These are phyloP conservation scores for Ilyonectria mors-panacis DNA, from an alignment of 2,329 filamentous ascomycete species.

Conservation along the genomic window DNA sequence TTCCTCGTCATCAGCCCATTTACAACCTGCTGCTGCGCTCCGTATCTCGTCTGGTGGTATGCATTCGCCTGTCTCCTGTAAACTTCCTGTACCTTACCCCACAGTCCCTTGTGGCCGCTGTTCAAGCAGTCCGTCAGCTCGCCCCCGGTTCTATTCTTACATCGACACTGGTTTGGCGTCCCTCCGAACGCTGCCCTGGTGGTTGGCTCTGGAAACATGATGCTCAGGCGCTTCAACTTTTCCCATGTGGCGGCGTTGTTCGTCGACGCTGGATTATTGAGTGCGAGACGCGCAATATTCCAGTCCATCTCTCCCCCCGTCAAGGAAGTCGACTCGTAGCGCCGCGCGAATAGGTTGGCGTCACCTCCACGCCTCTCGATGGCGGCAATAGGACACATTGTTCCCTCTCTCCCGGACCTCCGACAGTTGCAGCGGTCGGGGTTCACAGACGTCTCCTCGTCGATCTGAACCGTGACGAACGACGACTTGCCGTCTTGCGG, in stretches of 20 bases:
- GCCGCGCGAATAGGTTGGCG: constrained; percentile 42
- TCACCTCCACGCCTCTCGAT: constrained; percentile 50
- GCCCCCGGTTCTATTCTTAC: constrained; percentile 42
- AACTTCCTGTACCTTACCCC: constrained; percentile 50
- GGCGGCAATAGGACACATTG: constrained; percentile 41
- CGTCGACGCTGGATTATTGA: constrained; percentile 46
- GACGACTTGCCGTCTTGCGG: constrained; percentile 39
- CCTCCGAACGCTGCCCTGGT: constrained; percentile 47
- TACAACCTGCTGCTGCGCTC: constrained; percentile 42
- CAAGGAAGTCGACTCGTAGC: constrained; percentile 43
- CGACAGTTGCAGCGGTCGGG: constrained; percentile 54
- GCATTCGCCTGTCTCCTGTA: constrained; percentile 45
- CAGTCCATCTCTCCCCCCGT: constrained; percentile 43
- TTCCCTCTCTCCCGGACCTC: constrained; percentile 44
- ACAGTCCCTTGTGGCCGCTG: constrained; percentile 46
- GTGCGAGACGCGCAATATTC: constrained; percentile 51
- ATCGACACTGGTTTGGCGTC: constrained; percentile 48
- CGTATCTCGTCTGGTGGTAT: constrained; percentile 41
- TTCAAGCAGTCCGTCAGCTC: constrained; percentile 46
- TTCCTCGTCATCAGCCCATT: constrained; percentile 26
- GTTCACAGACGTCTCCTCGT: constrained; percentile 52
- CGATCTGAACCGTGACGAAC: constrained; percentile 52
- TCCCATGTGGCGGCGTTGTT: constrained; percentile 39
- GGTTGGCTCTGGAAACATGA: constrained; percentile 46
- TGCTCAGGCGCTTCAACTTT: constrained; percentile 50